Evolutionary conservation across 2,329 filamentous ascomycete genomes (phyloP), one percentile per base, ranked within the genome.

Genomic region (Paraphoma sp.): DNA sequence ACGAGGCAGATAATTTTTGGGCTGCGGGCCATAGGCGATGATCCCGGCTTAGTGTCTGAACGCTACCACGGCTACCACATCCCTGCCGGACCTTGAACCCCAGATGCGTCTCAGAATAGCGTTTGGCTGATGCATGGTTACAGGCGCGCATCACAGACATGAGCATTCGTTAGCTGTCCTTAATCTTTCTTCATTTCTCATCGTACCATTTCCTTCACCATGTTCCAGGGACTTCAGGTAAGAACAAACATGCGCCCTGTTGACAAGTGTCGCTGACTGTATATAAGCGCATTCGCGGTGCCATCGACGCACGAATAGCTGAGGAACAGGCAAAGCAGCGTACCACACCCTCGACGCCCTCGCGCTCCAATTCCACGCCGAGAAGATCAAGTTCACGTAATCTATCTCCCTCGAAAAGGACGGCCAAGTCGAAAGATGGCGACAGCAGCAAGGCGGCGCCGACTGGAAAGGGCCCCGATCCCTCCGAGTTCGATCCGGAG

Each of bases 311-410:
- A 69, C 89, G 89, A 70, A 95, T 97, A 70, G 91, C 92, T 70
- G 92, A 97, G 80, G 93, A 97, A 79, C 92, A 96, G 78, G 90
- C 92, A 55, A 89, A 91, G 56, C 90, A 93, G 73, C 86, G 86
- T 71, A 78, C 81, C 51, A 60, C 65, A 9, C 79, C 41, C 69
- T 82, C 60, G 74, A 83, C 67, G 8, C 79, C 68, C 69, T 76
- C 70, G 76, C 79, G 56, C 70, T 80, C 76, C 59, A 81, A 69
- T 64, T 76, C 83, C 52, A 72, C 80, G 59, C 75, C 82, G 60
- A 69, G 74, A 62, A 75, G 80, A 51, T 79, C 82, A 7, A 79
- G 71, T 60, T 84, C 81, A 47, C 76, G 78, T 59, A 69, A 70
- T 42, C 64, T 76, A 2, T 78, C 76, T 2, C 75, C 76, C 7